Conservation (phyloP, 768 basidiomycete genomes). For the Termitomyces eurrhizus region DNA sequence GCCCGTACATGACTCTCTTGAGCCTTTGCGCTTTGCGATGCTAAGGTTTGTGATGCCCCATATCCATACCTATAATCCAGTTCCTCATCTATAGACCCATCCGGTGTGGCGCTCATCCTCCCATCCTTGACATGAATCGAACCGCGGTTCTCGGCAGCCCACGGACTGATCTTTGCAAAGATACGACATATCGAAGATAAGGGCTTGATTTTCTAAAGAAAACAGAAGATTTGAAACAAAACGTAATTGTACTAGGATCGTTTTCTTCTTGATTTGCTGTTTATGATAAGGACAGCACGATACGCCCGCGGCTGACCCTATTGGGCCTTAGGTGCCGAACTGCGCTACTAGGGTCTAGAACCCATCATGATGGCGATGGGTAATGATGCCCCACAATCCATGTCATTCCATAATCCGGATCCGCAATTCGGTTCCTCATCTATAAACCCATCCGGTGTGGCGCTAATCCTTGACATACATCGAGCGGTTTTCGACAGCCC, state of each 20-base stretch:
- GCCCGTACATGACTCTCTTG: too few relatives aligned
- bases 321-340: too few relatives aligned
- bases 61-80: neutral
- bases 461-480: slow-evolving; percentile 8
- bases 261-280: too few relatives aligned
- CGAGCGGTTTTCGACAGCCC: slow-evolving; percentile 6
- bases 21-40: too few relatives aligned
- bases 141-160: slow-evolving; percentile 5
- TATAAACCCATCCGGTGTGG: slow-evolving; percentile 5
- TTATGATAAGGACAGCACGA: too few relatives aligned
- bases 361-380: too few relatives aligned
- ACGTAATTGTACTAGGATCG: too few relatives aligned
- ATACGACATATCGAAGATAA: neutral
- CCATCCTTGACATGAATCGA: slow-evolving; percentile 7
- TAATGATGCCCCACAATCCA: too few relatives aligned
- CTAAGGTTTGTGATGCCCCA: neutral
- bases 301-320: too few relatives aligned
- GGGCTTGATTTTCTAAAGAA: too few relatives aligned
- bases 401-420: neutral
- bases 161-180: slow-evolving; percentile 8
- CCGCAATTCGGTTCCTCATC: neutral
- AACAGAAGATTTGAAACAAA: too few relatives aligned
- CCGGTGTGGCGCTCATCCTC: slow-evolving; percentile 8
- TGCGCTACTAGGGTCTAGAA: too few relatives aligned
- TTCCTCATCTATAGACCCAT: neutral